Evolutionary conservation across 169 alveolate species (phyloP).

Genomic region (Eimeria acervulina): DNA sequence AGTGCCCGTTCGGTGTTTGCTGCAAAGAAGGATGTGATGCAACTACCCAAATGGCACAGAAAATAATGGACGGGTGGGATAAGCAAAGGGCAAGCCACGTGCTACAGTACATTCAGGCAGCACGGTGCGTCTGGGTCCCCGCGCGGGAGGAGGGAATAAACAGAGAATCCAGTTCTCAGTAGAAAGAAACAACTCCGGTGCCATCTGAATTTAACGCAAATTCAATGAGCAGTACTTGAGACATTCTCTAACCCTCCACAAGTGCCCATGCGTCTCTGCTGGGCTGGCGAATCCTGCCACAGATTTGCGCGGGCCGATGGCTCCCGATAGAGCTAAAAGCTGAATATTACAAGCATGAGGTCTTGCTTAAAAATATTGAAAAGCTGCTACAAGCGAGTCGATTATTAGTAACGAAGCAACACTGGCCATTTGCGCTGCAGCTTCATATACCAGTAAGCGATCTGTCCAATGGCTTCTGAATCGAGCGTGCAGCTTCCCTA

Average conservation of each 20-base stretch:
- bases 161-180: neutral
- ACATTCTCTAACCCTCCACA: neutral
- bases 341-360: neutral
- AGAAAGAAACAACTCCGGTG: neutral
- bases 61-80: neutral
- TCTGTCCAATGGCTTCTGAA: constrained; percentile 25
- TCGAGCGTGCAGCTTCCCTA: neutral
- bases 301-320: neutral
- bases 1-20: neutral
- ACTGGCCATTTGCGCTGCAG: neutral
- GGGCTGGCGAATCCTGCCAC: neutral
- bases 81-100: neutral
- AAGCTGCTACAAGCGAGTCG: neutral
- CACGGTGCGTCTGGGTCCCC: neutral
- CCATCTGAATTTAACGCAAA: neutral
- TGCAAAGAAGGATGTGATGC: neutral
- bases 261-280: neutral
- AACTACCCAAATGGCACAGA: neutral
- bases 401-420: neutral
- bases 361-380: neutral
- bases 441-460: neutral
- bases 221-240: neutral
- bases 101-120: neutral
- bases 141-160: neutral
- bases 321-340: neutral